These are phyloP conservation scores for Flaveria robusta DNA, from an alignment of 129 eudicot genomes.

Conservation along the genomic window DNA sequence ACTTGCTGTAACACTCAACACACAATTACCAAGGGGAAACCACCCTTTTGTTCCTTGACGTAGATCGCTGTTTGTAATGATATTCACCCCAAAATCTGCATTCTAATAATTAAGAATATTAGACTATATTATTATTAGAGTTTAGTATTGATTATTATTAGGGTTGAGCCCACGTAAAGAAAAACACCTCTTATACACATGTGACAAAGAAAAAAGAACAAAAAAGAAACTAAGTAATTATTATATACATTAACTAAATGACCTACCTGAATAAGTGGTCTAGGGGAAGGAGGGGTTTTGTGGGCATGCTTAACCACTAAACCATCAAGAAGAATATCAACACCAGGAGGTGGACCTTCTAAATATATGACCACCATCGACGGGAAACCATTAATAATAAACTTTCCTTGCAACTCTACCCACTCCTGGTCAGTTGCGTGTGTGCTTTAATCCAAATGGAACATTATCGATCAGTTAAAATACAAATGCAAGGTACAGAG, in stretches of 20 bases:
- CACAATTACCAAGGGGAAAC: slow-evolving; percentile 86
- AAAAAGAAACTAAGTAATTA: not conserved
- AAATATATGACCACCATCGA: slow-evolving; percentile 61
- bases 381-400: slow-evolving; percentile 63
- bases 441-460: slow-evolving; percentile 37
- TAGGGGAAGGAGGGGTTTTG: slow-evolving; percentile 59
- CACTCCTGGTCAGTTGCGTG: slow-evolving; percentile 82
- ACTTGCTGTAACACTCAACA: slow-evolving; percentile 37
- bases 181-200: no score
- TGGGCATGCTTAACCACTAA: slow-evolving; percentile 63
- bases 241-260: not conserved
- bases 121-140: no score
- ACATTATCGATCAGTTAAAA: not conserved
- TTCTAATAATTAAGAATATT: slow-evolving; percentile 49
- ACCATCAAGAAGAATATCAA: slow-evolving; percentile 71
- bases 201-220: no score
- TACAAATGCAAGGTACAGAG: not conserved
- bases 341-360: slow-evolving; percentile 94
- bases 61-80: slow-evolving; percentile 67
- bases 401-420: slow-evolving; percentile 78
- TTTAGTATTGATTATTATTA: no score
- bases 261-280: slow-evolving; percentile 66
- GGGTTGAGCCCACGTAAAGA: no score
- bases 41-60: slow-evolving; percentile 65
- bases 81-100: slow-evolving; percentile 63